Base-by-base conservation (phyloP, 2,329 filamentous ascomycete species). In the Fusarium sp. region DNA sequence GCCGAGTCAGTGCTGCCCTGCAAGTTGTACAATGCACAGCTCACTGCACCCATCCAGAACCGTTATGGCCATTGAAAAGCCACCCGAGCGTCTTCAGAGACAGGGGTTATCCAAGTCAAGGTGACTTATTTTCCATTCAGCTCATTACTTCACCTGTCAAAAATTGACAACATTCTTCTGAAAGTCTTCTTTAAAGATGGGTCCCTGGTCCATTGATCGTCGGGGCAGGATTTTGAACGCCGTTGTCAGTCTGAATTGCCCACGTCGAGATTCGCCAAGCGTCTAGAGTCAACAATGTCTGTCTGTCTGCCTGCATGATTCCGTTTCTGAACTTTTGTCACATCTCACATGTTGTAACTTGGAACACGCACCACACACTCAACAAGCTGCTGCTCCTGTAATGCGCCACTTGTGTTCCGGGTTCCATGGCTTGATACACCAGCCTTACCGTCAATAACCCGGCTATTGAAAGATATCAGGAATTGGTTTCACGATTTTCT, bases 1-100 rank as follows among this genome's bases (percentile, higher is more conserved):
- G 66, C 61, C 66, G 48, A 69, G 61, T 51, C 56, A 66, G 66
- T 42, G 39, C 52, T 60, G 54, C 47, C 59, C 47, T 55, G 42
- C 37, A 58, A 66, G 42, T 50, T 61, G 41, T 59, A 47, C 56
- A 58, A 68, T 66, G 61, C 66, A 69, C 61, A 69, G 61, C 65
- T 49, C 55, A 66, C 52, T 47, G 65, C 65, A 68, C 31, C 63
- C 58, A 63, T 67, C 48, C 46, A 43, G 36, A 46, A 36, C 17
- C 15, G 42, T 40, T 53, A 39, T 40, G 29, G 40, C 58, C 64
- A 67, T 68, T 68, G 64, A 65, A 60, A 42, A 25, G 25, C 64
- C 59, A 65, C 18, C 54, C 59, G 27, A 68, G 57, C 46, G 63
- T 61, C 63, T 41, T 47, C 53, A 39, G 57, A 11, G 58, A 61